Evolutionary conservation across 2,329 filamentous ascomycete species (phyloP).

Genomic region (Stylonectria norvegica): DNA sequence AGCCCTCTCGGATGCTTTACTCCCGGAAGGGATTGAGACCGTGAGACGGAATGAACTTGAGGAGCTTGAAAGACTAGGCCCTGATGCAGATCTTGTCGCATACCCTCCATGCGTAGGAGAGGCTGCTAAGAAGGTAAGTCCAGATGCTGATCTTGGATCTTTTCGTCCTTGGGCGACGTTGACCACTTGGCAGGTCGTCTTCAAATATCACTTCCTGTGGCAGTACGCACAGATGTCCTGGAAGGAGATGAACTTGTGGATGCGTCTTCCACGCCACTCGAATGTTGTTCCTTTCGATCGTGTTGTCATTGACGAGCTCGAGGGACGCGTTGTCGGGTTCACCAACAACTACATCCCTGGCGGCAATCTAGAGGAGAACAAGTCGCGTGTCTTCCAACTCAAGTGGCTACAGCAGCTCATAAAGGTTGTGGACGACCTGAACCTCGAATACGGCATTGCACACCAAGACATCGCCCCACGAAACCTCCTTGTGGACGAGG

Average conservation of each 20-base stretch:
- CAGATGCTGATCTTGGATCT: not conserved
- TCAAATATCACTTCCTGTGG: slow-evolving; percentile 33
- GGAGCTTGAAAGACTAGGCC: slow-evolving; percentile 27
- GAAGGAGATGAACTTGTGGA: slow-evolving; percentile 34
- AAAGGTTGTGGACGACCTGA: slow-evolving; percentile 31
- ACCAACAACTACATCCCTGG: slow-evolving; percentile 31
- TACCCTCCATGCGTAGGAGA: slow-evolving; percentile 15
- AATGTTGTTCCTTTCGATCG: slow-evolving; percentile 34
- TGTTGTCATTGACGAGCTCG: slow-evolving; percentile 31
- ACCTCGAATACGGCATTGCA: slow-evolving; percentile 33
- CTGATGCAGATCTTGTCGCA: slow-evolving; percentile 25
- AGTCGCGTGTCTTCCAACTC: slow-evolving; percentile 32
- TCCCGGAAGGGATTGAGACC: slow-evolving; percentile 17
- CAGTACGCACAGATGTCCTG: slow-evolving; percentile 21
- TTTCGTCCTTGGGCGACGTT: slow-evolving; percentile 2
- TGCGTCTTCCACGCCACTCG: slow-evolving; percentile 33
- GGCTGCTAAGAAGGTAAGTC: slow-evolving; percentile 10
- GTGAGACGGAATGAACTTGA: slow-evolving; percentile 22
- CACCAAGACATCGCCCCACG: slow-evolving; percentile 39
- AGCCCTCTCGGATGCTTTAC: slow-evolving; percentile 13
- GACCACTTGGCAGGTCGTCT: slow-evolving; percentile 18
- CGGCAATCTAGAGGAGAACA: slow-evolving; percentile 29
- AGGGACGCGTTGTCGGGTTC: slow-evolving; percentile 34
- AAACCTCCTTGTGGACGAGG: slow-evolving; percentile 36
- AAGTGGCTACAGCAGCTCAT: slow-evolving; percentile 37